phyloP scores from a whole-genome alignment of 2,329 filamentous ascomycete species.

The Trichophyton verrucosum region DNA sequence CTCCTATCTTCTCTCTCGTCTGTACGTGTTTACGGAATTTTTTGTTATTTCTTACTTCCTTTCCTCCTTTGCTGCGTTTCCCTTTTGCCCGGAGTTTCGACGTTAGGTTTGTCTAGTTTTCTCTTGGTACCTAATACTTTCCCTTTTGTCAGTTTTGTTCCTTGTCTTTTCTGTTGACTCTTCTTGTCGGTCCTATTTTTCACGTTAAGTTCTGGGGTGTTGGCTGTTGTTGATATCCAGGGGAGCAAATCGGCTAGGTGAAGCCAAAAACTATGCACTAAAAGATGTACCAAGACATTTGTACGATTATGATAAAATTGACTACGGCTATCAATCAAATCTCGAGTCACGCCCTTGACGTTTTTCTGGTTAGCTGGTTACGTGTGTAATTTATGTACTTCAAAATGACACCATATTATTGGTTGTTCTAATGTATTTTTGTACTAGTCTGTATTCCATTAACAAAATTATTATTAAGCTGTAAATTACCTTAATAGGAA shows the following conservation, averaged over 20 bases:
- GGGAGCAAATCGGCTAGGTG: background rate
- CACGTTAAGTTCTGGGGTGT: background rate
- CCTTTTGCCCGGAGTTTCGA: background rate
- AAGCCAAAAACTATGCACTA: background rate
- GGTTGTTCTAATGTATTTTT: background rate
- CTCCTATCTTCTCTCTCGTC: background rate
- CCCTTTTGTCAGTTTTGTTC: background rate
- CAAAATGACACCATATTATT: background rate
- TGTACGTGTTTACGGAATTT: slow-evolving; percentile 1
- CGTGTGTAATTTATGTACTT: background rate
- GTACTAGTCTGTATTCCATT: background rate
- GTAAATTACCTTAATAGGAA: background rate
- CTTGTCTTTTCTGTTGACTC: background rate
- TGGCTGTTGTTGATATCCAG: background rate
- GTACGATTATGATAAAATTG: slow-evolving; percentile 9
- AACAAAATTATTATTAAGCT: background rate
- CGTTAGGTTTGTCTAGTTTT: background rate
- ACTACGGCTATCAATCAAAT: background rate
- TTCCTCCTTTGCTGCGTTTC: background rate
- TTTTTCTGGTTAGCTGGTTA: too few species aligned
- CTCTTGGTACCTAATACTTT: background rate
- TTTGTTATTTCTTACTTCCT: background rate
- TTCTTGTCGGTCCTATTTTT: background rate
- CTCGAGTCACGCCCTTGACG: background rate
- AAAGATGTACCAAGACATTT: slow-evolving; percentile 2